Evolutionary conservation across 257 asterid species (phyloP).

Genomic region (Rehmannia glutinosa): DNA sequence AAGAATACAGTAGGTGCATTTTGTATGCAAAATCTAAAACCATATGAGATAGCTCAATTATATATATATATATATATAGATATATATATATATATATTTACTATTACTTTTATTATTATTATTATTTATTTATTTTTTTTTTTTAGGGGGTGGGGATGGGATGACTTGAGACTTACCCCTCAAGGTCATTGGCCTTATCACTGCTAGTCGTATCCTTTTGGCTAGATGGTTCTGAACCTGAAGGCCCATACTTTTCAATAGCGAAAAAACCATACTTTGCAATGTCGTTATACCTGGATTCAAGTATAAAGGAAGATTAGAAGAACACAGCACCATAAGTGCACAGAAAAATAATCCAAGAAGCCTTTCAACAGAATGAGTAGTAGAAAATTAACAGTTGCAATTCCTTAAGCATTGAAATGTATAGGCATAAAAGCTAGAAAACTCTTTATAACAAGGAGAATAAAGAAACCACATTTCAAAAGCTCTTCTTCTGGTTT

Average conservation of each 20-base stretch:
- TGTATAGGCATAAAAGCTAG: background rate
- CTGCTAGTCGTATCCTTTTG: constrained; percentile 34
- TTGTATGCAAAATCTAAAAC: constrained; percentile 9
- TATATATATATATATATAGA: too few relatives aligned
- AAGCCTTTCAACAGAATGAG: background rate
- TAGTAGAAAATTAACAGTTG: background rate
- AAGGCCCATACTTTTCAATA: constrained; percentile 36
- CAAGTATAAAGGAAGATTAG: constrained; percentile 9
- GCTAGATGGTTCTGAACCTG: constrained; percentile 36
- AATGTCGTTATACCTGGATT: constrained; percentile 81
- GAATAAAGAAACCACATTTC: too few relatives aligned
- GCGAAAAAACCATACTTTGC: constrained; percentile 85
- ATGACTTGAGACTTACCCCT: constrained; percentile 47
- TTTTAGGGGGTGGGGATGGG: too few relatives aligned
- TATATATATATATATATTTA: too few relatives aligned
- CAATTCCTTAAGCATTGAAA: background rate
- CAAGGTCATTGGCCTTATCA: constrained; percentile 59
- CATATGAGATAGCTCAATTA: background rate
- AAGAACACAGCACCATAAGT: constrained; percentile 1
- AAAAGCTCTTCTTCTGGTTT: too few relatives aligned
- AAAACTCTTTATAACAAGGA: too few relatives aligned
- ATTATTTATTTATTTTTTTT: too few relatives aligned
- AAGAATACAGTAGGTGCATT: constrained; percentile 12
- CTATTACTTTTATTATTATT: too few relatives aligned
- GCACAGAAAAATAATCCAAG: background rate